These are phyloP conservation scores for Vigna mungo DNA, from an alignment of 306 rosid genomes.

Conservation along the genomic window DNA sequence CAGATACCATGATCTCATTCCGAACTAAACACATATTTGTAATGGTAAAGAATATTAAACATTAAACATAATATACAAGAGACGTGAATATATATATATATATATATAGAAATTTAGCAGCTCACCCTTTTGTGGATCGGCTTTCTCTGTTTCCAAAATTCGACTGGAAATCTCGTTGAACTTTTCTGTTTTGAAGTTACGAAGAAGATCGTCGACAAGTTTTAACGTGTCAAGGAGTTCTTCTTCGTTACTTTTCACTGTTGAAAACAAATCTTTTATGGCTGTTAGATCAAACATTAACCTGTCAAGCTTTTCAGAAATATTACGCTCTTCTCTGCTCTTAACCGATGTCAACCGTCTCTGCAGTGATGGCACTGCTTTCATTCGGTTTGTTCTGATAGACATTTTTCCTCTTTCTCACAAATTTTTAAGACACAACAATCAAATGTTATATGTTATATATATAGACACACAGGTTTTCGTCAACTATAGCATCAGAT, in stretches of 20 bases:
- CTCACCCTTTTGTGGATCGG: background rate
- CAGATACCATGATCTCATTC: too few species aligned
- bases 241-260: background rate
- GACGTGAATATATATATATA: too few species aligned
- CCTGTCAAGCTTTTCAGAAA: background rate
- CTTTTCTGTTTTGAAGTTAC: background rate
- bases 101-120: background rate
- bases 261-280: background rate
- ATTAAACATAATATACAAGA: too few species aligned
- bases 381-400: slow-evolving; percentile 2
- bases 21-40: too few species aligned
- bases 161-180: background rate
- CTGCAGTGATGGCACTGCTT: slow-evolving; percentile 22
- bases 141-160: background rate
- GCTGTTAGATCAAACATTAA: background rate
- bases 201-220: background rate
- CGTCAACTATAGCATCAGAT: background rate
- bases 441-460: background rate
- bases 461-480: background rate
- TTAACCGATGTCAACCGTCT: background rate
- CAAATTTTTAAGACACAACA: background rate
- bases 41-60: too few species aligned
- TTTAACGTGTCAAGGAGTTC: slow-evolving; percentile 21
- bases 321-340: background rate
- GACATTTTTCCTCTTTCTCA: slow-evolving; percentile 2